These are phyloP conservation scores for Talaromyces sp. DNA, from an alignment of 2,329 filamentous ascomycete genomes.

Conservation along the genomic window DNA sequence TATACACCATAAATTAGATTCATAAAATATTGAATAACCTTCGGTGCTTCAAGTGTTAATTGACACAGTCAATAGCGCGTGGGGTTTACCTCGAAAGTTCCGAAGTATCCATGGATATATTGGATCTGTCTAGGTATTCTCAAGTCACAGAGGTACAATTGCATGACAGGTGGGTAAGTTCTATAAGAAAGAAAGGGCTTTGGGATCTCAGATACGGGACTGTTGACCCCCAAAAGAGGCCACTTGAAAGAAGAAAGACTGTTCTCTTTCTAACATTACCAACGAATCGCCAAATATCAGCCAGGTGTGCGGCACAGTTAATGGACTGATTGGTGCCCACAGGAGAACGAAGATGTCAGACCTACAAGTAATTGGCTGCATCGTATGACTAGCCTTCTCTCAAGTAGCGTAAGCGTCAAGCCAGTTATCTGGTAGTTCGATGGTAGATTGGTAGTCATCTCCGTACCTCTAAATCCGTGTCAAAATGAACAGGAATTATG, in stretches of 20 bases:
- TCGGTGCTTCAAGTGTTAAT: not conserved
- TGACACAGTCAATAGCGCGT: not conserved
- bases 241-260: not conserved
- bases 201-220: not conserved
- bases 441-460: not conserved
- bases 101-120: no score
- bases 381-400: not conserved
- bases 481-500: not conserved
- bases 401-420: not conserved
- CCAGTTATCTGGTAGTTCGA: not conserved
- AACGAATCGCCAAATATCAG: not conserved
- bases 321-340: not conserved
- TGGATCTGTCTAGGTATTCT: not conserved
- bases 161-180: not conserved
- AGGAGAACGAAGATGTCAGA: not conserved
- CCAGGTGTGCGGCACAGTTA: not conserved
- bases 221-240: not conserved
- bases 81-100: not conserved
- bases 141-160: not conserved
- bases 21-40: not conserved
- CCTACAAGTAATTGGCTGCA: not conserved
- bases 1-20: not conserved
- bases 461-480: not conserved
- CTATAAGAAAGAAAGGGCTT: not conserved
- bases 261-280: not conserved